These are phyloP conservation scores for Picea abies DNA, from an alignment of 83 land plant species.

Conservation along the genomic window DNA sequence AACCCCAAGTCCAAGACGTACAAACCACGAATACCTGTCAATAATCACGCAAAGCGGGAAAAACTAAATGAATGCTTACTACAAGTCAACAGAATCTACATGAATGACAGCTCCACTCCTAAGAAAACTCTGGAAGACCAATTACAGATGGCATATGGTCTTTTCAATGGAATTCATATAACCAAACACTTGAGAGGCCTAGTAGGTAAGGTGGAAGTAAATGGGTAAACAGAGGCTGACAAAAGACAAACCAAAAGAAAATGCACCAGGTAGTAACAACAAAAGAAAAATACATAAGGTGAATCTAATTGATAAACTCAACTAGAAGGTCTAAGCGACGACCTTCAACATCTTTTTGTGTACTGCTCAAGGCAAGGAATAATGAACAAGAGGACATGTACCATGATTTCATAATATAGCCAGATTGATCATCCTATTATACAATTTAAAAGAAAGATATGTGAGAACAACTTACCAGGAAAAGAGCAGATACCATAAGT, in stretches of 20 bases:
- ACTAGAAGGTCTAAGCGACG: background rate
- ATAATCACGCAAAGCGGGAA: slow-evolving; percentile 41
- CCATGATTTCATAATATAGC: background rate
- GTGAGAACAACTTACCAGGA: slow-evolving; percentile 38
- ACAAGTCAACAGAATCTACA: slow-evolving; percentile 7
- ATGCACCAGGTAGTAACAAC: background rate
- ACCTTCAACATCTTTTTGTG: background rate
- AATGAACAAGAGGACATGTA: background rate
- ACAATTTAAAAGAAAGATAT: background rate
- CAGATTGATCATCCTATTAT: background rate
- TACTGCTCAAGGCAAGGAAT: background rate
- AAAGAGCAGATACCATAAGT: slow-evolving; percentile 80
- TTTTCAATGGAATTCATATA: background rate
- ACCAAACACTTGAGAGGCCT: background rate
- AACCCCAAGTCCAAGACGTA: slow-evolving; percentile 62
- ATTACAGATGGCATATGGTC: too few species aligned
- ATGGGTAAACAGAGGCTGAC: background rate
- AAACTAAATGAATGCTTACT: slow-evolving; percentile 28
- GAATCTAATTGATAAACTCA: background rate
- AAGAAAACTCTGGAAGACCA: background rate
- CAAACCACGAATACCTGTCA: slow-evolving; percentile 56
- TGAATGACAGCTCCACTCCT: background rate
- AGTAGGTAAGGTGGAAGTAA: background rate
- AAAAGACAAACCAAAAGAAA: background rate
- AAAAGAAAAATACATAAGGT: background rate